A percentile compares a stretch with the other conserved stretches of the same genome.
Evolutionary conservation across 148 eudicot genomes (phyloP).

Genomic region (Fagopyrum esculentum): DNA sequence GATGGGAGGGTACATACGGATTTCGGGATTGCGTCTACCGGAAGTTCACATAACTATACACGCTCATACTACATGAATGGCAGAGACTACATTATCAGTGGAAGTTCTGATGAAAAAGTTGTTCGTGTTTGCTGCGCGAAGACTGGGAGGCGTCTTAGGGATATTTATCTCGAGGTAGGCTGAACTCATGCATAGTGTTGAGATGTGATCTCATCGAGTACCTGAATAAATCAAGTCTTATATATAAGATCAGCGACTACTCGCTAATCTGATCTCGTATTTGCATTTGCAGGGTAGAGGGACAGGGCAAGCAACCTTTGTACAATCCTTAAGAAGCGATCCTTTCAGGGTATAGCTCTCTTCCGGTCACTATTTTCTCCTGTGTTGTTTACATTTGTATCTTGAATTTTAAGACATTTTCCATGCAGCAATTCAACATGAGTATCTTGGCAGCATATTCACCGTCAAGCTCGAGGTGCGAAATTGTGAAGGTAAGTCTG

Average conservation of each 20-base stretch:
- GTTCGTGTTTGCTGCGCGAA: slow-evolving; percentile 90
- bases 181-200: no score
- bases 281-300: slow-evolving; percentile 56
- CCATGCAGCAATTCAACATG: slow-evolving; percentile 62
- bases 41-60: slow-evolving; percentile 87
- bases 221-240: background rate
- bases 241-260: background rate
- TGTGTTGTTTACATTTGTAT: background rate
- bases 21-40: slow-evolving; percentile 67
- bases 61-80: slow-evolving; percentile 95
- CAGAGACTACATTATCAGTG: slow-evolving; percentile 73
- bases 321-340: slow-evolving; percentile 91
- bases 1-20: slow-evolving; percentile 85
- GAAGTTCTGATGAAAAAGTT: slow-evolving; percentile 90
- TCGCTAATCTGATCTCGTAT: background rate
- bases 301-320: slow-evolving; percentile 70
- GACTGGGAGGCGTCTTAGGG: slow-evolving; percentile 87
- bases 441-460: slow-evolving; percentile 54
- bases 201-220: no score
- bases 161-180: slow-evolving; percentile 62
- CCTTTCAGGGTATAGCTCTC: slow-evolving; percentile 60
- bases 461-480: slow-evolving; percentile 56
- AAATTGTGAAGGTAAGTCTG: slow-evolving; percentile 61
- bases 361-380: slow-evolving; percentile 8
- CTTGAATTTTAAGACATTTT: background rate